Base-by-base conservation (phyloP, 129 eudicot species). In the Escallonia herrerae region DNA sequence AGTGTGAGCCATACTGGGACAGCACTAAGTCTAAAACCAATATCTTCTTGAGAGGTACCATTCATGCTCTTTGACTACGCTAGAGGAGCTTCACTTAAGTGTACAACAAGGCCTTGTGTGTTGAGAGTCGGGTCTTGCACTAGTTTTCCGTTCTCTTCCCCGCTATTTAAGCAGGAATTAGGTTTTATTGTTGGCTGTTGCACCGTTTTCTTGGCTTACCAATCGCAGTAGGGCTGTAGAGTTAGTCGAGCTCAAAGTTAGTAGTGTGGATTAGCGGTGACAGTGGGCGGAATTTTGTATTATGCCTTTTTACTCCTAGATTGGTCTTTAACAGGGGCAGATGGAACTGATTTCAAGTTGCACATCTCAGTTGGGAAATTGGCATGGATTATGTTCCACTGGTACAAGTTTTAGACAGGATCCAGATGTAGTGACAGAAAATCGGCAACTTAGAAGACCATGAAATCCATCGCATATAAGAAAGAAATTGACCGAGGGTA, bases 81-180 rank as follows among this genome's bases (percentile, higher is more conserved):
- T 50, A 61, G 56, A 76, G 77, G 53, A 53, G 65, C 33, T 52
- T 65, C 49, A 58, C 43, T 46, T 55, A 71, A n/a, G 64, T 81
- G 86, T 85, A 84, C 72, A n/a, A n/a, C n/a, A 76, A 72, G 73
- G 86, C 71, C n/a, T 42, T 76, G 80, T 3, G 66, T 40, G 79
- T 70, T 72, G 79, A 69, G 79, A 60, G 70, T 65, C 58, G 75
- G 63, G 76, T 67, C 33, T 67, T 62, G 69, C n/a, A 61, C 60
- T 77, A 53, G 14, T 58, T 67, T 40, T 70, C 13, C 39, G 51
- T 61, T 15, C 6, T 14, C 15, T 49, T 11, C n/a, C 14, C 13
- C 0, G 13, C n/a, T 71, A 67, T 52, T 8, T 39, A 64, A 65
- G 74, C 42, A 77, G 66, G 56, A 70, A 67, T 54, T 80, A 79